Evolutionary conservation across 441 rosid genomes (phyloP).

Genomic region (Macaranga tanarius): DNA sequence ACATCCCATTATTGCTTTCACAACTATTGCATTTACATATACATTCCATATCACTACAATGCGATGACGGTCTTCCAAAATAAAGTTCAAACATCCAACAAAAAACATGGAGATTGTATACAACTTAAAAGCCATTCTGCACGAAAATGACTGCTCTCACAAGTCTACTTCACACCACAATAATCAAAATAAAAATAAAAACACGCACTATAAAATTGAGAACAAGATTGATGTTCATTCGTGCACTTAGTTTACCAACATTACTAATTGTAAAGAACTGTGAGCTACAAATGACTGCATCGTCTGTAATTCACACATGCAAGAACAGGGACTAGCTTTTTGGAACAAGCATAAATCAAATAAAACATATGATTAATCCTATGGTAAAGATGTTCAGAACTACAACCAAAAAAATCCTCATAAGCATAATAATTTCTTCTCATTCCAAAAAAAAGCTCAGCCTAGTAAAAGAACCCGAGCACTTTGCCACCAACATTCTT

Average conservation of each 20-base stretch:
- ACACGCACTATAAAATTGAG: not conserved
- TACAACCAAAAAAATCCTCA: conserved; percentile 22
- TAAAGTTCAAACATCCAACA: too few species aligned
- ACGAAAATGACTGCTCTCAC: too few species aligned
- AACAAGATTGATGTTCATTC: not conserved
- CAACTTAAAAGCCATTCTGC: too few species aligned
- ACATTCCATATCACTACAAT: too few species aligned
- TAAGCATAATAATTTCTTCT: conserved; percentile 10
- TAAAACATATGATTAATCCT: conserved; percentile 10
- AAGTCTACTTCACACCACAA: too few species aligned
- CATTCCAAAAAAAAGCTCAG: not conserved
- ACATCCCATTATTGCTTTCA: too few species aligned
- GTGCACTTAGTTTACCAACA: not conserved
- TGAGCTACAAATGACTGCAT: not conserved
- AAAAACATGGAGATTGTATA: too few species aligned
- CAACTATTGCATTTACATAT: too few species aligned
- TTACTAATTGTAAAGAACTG: conserved; percentile 7
- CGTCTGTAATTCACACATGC: not conserved
- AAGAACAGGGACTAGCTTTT: not conserved
- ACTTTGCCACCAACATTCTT: conserved; percentile 77
- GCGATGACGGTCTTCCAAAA: too few species aligned
- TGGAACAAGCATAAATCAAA: conserved; percentile 17
- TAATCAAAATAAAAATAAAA: not conserved
- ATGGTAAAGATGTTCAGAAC: conserved; percentile 19
- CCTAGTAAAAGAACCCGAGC: conserved; percentile 61